Percentiles rank a stretch among this genome's conserved stretches.
Conservation (phyloP, 495 filamentous ascomycete species). For the Aspergillus indologenus region DNA sequence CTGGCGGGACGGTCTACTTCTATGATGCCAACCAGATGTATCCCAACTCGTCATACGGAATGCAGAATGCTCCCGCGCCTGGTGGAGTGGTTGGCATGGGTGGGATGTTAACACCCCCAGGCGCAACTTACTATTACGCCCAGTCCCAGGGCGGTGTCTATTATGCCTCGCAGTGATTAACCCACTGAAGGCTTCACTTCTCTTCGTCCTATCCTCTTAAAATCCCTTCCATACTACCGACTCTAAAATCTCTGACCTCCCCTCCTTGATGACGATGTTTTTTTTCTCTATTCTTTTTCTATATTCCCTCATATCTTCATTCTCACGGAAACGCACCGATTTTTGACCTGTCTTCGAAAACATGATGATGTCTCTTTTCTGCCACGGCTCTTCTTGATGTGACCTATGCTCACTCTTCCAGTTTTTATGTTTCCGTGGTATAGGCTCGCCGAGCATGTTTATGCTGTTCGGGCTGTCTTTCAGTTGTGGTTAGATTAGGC, state of each 20-base stretch:
- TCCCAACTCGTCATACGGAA: constrained; percentile 46
- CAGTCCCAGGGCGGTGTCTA: constrained; percentile 53
- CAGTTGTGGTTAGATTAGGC: constrained; percentile 28
- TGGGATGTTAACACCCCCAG: constrained; percentile 74
- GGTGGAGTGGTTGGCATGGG: constrained; percentile 68
- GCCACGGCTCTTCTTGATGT: neutral
- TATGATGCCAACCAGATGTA: constrained; percentile 73
- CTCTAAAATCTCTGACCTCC: constrained; percentile 7
- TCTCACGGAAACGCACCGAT: neutral
- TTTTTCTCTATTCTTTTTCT: constrained; percentile 15
- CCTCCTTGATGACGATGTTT: constrained; percentile 5
- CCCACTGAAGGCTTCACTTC: constrained; percentile 4
- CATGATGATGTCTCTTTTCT: constrained; percentile 9
- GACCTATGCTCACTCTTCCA: neutral
- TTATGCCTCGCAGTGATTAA: constrained; percentile 59
- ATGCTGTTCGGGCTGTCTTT: constrained; percentile 13
- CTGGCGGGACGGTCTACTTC: constrained; percentile 94
- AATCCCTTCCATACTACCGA: constrained; percentile 10
- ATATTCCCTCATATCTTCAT: constrained; percentile 4
- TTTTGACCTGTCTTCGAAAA: constrained; percentile 10
- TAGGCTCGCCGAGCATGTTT: constrained; percentile 10
- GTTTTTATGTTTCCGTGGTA: constrained; percentile 9
- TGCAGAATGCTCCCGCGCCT: constrained; percentile 44
- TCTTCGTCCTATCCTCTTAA: constrained; percentile 5
- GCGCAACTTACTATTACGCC: constrained; percentile 71